A percentile compares a stretch with the other conserved stretches of the same genome.
Conservation (phyloP, 495 filamentous ascomycete genomes). For the Clohesyomyces aquaticus region DNA sequence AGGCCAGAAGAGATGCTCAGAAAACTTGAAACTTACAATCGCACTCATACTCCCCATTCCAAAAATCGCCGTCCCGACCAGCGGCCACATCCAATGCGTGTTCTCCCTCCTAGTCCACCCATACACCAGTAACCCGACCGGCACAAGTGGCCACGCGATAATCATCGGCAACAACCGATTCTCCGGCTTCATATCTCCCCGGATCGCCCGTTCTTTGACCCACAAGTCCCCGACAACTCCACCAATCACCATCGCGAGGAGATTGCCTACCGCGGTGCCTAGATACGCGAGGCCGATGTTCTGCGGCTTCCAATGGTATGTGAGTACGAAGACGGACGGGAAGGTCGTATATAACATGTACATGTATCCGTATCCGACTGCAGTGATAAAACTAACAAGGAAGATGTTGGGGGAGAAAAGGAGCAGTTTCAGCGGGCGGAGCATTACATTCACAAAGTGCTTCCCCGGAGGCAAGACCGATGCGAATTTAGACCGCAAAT, state of each 20-base stretch:
- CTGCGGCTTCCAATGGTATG: not conserved
- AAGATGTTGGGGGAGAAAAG: not conserved
- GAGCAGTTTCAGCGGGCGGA: slow-evolving; percentile 12
- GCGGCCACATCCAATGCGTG: not conserved
- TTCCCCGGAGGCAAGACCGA: not conserved
- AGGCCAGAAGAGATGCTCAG: not conserved
- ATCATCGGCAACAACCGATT: slow-evolving; percentile 7
- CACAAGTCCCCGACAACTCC: not conserved
- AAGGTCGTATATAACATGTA: slow-evolving; percentile 10
- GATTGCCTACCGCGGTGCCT: slow-evolving; percentile 2
- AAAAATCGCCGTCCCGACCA: not conserved
- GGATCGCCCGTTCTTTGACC: not conserved
- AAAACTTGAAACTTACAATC: not conserved
- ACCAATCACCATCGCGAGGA: not conserved
- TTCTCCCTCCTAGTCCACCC: not conserved
- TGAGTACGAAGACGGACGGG: not conserved
- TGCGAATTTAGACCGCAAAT: not conserved
- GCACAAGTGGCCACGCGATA: not conserved
- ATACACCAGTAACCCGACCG: slow-evolving; percentile 3
- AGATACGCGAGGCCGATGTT: not conserved
- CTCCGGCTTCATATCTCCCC: slow-evolving; percentile 11
- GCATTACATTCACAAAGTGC: not conserved
- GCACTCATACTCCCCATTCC: not conserved
- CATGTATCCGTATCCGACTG: slow-evolving; percentile 7
- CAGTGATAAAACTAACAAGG: slow-evolving; percentile 3